Evolutionary conservation across 805 yeast genomes (phyloP), one percentile per base, ranked within the genome.

Genomic region (Yarrowia divulgata): DNA sequence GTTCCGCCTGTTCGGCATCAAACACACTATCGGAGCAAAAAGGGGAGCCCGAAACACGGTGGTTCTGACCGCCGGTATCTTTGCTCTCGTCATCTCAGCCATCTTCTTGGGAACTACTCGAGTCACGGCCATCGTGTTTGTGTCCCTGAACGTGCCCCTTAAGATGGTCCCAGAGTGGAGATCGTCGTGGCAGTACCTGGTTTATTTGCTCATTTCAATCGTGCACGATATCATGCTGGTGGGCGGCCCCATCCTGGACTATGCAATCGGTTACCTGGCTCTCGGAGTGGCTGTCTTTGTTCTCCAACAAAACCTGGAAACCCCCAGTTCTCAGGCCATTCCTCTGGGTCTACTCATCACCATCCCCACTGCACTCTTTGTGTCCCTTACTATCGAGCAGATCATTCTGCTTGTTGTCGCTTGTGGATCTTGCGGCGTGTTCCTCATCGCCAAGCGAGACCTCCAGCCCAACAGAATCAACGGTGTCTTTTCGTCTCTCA

Each of bases 371-470:
- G 32, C 71, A 1, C 16, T 72, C 12, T 23, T 70, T 37, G 67
- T 69, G 5, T 18, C 68, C 2, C 70, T 70, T 9, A 58, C 60
- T 3, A 35, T 71, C 19, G 71, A 69, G 52, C 50, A 69, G 18
- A 19, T 72, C 39, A 60, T 72, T 18, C 63, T 75, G 37, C 70
- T 73, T 14, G 62, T 73, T 7, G 76, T 77, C 29, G 71, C 79
- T 5, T 70, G 75, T 43, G 75, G 76, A 8, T 74, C 79, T 0
- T 60, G 74, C 8, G 77, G 77, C 1, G 78, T 77, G 10, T 77
- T 75, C 64, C 57, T 75, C 19, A 68, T 77, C 12, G 72, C 77
- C 23, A 71, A 73, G 16, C 71, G 75, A 13, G 79, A 77, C 60
- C 60, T 75, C 18, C 69, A 68, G 14, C 74, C 74, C 19, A 68